Percentiles rank a stretch among this genome's conserved stretches.
Conservation (phyloP, 2,329 filamentous ascomycete species). For the Rhynchosporium secalis region DNA sequence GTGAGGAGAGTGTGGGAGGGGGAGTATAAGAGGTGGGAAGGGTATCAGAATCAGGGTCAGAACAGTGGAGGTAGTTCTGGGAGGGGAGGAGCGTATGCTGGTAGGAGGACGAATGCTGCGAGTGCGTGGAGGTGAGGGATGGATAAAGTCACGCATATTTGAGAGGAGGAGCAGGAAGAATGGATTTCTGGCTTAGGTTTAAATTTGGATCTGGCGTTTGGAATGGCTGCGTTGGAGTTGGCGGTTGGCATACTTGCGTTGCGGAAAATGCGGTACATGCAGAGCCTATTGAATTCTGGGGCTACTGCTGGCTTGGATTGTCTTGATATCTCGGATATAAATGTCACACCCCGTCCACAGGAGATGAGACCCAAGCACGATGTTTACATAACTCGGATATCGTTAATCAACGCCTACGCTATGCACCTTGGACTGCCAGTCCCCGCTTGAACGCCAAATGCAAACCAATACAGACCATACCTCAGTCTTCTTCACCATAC, state of each 20-base stretch:
- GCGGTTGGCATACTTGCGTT: conserved; percentile 13
- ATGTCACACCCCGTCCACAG: neutral
- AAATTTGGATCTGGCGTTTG: neutral
- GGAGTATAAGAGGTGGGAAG: conserved; percentile 60
- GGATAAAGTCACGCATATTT: conserved; percentile 11
- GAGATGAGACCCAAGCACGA: neutral
- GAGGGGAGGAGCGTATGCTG: neutral
- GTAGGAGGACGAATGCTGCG: conserved; percentile 35
- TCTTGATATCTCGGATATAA: neutral
- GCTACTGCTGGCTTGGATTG: neutral
- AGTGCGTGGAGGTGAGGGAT: conserved; percentile 26
- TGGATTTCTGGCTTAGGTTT: neutral
- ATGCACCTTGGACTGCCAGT: conserved; percentile 24
- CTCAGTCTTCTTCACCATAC: conserved; percentile 41
- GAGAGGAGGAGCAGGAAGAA: neutral
- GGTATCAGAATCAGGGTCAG: conserved; percentile 40
- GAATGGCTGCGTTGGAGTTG: neutral
- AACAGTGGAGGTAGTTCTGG: conserved; percentile 27
- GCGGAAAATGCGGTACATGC: conserved; percentile 7
- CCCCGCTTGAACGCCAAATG: conserved; percentile 17
- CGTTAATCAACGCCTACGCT: conserved; percentile 33
- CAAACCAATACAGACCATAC: neutral
- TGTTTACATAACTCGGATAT: conserved; percentile 22
- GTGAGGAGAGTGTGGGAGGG: conserved; percentile 55
- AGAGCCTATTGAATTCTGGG: neutral